Evolutionary conservation across 192 early-diverging fungal species (phyloP).

Genomic region (Entophlyctis luteolus): DNA sequence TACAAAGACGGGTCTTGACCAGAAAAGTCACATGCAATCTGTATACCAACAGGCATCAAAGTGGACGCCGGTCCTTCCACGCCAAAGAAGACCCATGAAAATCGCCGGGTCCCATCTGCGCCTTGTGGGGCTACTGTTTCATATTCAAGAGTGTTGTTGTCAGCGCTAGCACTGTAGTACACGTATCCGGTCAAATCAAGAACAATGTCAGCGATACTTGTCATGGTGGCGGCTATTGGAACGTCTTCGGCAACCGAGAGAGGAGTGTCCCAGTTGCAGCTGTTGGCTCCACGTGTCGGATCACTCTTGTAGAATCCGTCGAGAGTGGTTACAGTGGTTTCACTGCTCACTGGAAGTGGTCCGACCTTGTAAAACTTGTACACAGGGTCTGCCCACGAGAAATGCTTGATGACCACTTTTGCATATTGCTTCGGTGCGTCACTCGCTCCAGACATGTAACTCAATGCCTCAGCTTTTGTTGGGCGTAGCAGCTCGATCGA

Average conservation of each 20-base stretch:
- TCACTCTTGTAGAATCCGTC: not conserved
- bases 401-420: not conserved
- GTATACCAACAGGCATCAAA: not conserved
- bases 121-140: not conserved
- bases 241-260: not conserved
- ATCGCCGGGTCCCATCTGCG: not conserved
- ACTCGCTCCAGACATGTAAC: not conserved
- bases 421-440: not conserved
- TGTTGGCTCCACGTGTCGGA: not conserved
- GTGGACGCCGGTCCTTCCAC: not conserved
- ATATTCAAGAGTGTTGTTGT: not conserved
- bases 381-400: not conserved
- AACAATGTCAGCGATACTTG: not conserved
- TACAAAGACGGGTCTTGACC: not conserved
- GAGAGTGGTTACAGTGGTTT: not conserved
- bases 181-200: not conserved
- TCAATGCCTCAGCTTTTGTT: not conserved
- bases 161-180: not conserved
- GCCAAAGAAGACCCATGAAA: not conserved
- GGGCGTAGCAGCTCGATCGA: not conserved
- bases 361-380: not conserved
- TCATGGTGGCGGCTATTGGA: not conserved
- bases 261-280: not conserved
- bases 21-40: not conserved
- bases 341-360: not conserved